Evolutionary conservation across 805 yeast species (phyloP).

Genomic region (Yarrowia sp.): DNA sequence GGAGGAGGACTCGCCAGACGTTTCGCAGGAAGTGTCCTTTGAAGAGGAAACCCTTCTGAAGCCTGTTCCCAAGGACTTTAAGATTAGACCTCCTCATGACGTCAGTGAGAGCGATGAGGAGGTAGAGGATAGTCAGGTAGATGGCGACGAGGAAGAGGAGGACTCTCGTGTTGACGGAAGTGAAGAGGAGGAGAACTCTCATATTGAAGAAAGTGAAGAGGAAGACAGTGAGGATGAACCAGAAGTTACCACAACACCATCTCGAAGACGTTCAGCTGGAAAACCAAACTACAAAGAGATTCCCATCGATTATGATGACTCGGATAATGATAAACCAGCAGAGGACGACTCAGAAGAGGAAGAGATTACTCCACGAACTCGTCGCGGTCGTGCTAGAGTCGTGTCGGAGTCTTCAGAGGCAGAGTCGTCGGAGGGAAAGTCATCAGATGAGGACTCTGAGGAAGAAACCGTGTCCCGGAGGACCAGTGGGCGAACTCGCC

Average conservation of each 20-base stretch:
- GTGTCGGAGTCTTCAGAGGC: neutral
- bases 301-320: neutral
- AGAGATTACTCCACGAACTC: neutral
- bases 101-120: neutral
- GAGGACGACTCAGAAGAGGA: neutral
- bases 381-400: neutral
- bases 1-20: neutral
- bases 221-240: neutral
- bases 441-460: too few species aligned
- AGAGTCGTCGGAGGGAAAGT: too few species aligned
- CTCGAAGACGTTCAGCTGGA: neutral
- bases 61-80: neutral
- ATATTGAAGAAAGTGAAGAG: neutral
- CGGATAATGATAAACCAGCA: neutral
- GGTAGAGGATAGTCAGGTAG: neutral
- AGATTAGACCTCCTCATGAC: neutral
- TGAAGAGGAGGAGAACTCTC: neutral
- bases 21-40: neutral
- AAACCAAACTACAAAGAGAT: neutral
- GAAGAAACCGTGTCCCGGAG: neutral
- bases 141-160: neutral
- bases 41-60: neutral
- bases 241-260: neutral
- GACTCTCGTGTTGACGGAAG: neutral
- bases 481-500: neutral